phyloP scores from a whole-genome alignment of 768 basidiomycete genomes.

The Cystobasidium tubakii region DNA sequence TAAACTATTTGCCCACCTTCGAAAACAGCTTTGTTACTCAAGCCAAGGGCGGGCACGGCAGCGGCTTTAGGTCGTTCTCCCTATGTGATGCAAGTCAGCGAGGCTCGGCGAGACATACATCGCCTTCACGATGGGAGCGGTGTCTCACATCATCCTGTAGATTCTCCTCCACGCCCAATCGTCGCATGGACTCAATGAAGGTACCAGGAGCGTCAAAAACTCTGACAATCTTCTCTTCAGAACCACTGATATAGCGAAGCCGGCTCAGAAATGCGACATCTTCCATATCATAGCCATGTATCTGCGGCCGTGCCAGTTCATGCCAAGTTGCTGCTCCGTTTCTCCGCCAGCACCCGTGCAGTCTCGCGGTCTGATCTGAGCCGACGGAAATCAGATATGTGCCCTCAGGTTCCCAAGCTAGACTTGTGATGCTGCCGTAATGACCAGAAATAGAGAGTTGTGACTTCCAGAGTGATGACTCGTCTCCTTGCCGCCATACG shows the following conservation, averaged over 20 bases:
- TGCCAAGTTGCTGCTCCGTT: constrained; percentile 57
- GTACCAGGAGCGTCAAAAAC: constrained; percentile 83
- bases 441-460: constrained; percentile 79
- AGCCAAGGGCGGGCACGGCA: constrained; percentile 81
- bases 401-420: constrained; percentile 80
- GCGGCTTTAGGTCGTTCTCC: constrained; percentile 65
- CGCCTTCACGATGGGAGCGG: background rate
- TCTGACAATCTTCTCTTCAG: constrained; percentile 91
- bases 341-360: constrained; percentile 62
- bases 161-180: constrained; percentile 54
- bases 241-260: constrained; percentile 77
- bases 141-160: constrained; percentile 56
- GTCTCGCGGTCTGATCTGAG: constrained; percentile 82
- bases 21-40: constrained; percentile 83
- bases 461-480: constrained; percentile 60
- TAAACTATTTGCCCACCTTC: constrained; percentile 10
- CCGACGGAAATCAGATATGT: constrained; percentile 77
- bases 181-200: constrained; percentile 65
- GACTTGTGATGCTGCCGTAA: constrained; percentile 66
- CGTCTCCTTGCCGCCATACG: constrained; percentile 61
- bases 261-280: constrained; percentile 64
- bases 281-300: constrained; percentile 91
- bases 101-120: background rate
- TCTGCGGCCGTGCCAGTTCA: constrained; percentile 85
- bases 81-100: background rate